A percentile compares a stretch with the other conserved stretches of the same genome.
phyloP scores from a whole-genome alignment of 768 basidiomycete species.

The Dioszegia aurantiaca region DNA sequence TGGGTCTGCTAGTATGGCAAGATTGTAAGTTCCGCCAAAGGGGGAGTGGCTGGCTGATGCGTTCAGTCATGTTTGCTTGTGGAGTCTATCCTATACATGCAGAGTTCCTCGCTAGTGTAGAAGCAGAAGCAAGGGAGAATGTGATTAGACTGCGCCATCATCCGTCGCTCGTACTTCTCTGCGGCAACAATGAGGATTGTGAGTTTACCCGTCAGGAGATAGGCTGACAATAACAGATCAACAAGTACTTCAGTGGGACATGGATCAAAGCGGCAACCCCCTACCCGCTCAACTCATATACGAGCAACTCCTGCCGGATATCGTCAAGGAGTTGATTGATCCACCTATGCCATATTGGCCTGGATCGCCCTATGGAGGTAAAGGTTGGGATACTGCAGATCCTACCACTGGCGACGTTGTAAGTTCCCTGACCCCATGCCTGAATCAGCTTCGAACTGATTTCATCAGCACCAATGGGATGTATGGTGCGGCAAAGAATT shows the following conservation, averaged over 20 bases:
- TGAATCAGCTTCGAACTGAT: not conserved
- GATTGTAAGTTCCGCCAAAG: constrained; percentile 56
- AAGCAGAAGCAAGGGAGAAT: constrained; percentile 73
- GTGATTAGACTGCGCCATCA: constrained; percentile 78
- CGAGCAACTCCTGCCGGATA: constrained; percentile 71
- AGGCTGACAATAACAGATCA: constrained; percentile 8
- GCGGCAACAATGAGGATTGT: constrained; percentile 72
- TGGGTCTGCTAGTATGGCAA: constrained; percentile 78
- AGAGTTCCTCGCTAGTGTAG: constrained; percentile 57
- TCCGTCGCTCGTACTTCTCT: constrained; percentile 80
- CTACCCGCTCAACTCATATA: constrained; percentile 59
- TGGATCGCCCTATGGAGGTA: constrained; percentile 80
- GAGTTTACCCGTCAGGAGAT: constrained; percentile 56
- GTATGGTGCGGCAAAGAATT: constrained; percentile 86
- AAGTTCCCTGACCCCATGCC: too few relatives aligned
- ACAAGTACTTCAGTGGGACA: constrained; percentile 21
- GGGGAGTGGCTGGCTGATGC: not conserved
- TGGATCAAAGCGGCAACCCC: constrained; percentile 17
- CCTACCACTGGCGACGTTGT: constrained; percentile 69
- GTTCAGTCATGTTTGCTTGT: constrained; percentile 18
- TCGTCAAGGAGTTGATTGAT: constrained; percentile 61
- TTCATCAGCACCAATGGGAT: constrained; percentile 72
- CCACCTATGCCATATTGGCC: constrained; percentile 72
- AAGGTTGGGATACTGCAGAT: constrained; percentile 61
- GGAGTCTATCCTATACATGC: constrained; percentile 66